Conservation (phyloP, 2,329 filamentous ascomycete species). For the Exophiala phaeomuriformis region DNA sequence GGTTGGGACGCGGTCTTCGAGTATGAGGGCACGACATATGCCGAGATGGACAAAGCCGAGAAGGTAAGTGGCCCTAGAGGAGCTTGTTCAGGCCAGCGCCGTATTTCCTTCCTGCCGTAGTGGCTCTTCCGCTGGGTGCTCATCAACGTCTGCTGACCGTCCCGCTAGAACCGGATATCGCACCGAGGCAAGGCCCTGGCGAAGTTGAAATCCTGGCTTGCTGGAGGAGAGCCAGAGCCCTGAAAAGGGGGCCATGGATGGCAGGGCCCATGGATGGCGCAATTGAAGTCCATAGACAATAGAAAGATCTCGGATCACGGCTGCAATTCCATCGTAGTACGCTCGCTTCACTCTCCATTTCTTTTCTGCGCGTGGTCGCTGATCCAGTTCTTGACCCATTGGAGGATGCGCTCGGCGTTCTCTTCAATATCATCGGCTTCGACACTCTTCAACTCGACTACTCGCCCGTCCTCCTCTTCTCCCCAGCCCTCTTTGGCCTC, state of each 20-base stretch:
- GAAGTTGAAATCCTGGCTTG: conserved; percentile 78
- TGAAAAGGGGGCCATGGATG: not conserved
- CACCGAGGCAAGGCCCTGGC: conserved; percentile 81
- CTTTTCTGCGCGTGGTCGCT: conserved; percentile 37
- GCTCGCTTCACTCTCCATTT: conserved; percentile 13
- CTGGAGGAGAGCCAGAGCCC: conserved; percentile 34
- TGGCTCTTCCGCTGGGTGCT: no score
- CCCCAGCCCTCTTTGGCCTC: conserved; percentile 86
- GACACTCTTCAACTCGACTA: conserved; percentile 82
- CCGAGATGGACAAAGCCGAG: conserved; percentile 88
- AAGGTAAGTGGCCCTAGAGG: conserved; percentile 55
- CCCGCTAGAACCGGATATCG: conserved; percentile 68
- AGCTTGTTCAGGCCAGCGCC: no score
- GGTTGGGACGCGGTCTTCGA: conserved; percentile 98
- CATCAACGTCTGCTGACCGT: not conserved
- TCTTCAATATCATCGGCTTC: conserved; percentile 74
- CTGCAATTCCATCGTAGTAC: not conserved
- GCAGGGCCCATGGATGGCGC: not conserved
- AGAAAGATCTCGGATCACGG: not conserved
- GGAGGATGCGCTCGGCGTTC: conserved; percentile 76
- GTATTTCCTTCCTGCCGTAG: not conserved
- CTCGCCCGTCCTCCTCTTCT: conserved; percentile 50
- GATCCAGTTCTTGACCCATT: conserved; percentile 80
- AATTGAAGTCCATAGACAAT: not conserved
- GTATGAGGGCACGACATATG: conserved; percentile 83